These are phyloP conservation scores for Fusarium sublunatum DNA, from an alignment of 2,329 filamentous ascomycete species.

Conservation along the genomic window DNA sequence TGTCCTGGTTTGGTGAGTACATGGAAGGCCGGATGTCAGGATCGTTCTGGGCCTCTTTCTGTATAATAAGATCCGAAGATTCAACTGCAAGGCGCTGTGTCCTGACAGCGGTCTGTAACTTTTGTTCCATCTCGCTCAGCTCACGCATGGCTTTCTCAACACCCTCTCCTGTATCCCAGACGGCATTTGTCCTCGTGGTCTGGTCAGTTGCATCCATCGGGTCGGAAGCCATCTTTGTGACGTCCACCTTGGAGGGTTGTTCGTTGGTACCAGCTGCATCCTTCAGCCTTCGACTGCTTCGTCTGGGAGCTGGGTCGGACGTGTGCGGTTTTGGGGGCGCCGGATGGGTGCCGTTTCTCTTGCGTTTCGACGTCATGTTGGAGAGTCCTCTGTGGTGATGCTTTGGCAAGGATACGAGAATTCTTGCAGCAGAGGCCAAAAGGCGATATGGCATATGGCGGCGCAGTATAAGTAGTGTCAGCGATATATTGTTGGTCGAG, in stretches of 20 bases:
- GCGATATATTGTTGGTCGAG: no score
- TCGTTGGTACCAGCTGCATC: conserved; percentile 12
- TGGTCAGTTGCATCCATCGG: background rate
- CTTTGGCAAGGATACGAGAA: conserved; percentile 10
- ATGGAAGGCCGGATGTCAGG: conserved; percentile 19
- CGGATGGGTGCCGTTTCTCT: conserved; percentile 45
- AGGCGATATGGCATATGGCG: conserved; percentile 19
- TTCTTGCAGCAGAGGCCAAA: conserved; percentile 14
- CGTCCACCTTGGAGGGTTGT: background rate
- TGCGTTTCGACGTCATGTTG: conserved; percentile 56
- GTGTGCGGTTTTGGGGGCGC: conserved; percentile 35
- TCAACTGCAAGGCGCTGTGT: conserved; percentile 61
- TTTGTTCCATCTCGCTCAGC: conserved; percentile 62
- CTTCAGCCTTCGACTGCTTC: conserved; percentile 45
- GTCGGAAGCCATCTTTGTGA: conserved; percentile 8
- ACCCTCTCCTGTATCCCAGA: conserved; percentile 35
- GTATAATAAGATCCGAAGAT: conserved; percentile 49
- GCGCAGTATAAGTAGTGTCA: background rate
- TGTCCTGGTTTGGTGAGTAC: background rate
- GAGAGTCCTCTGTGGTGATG: conserved; percentile 12
- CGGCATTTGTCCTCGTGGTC: background rate
- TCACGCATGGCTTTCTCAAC: conserved; percentile 57
- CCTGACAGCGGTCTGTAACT: conserved; percentile 57
- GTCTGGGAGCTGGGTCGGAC: conserved; percentile 36
- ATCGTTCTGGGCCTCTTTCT: background rate